Evolutionary conservation across 257 asterid species (phyloP).

Genomic region (Rhazya stricta): DNA sequence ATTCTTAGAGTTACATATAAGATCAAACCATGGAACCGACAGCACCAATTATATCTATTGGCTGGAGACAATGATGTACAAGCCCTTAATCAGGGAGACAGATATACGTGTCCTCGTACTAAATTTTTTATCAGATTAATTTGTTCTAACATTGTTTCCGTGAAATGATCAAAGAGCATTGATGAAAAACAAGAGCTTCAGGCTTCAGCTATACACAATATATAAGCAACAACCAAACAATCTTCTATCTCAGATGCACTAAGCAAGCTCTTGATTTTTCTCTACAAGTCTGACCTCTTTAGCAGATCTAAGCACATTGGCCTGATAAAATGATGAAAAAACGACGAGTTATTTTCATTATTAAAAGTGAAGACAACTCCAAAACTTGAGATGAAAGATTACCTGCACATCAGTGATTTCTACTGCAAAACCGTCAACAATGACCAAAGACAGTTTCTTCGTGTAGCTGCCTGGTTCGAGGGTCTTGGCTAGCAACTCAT

Average conservation of each 20-base stretch:
- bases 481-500: constrained; percentile 49
- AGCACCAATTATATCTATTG: neutral
- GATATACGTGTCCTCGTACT: neutral
- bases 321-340: neutral
- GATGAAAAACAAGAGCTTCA: neutral
- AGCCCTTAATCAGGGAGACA: too few relatives aligned
- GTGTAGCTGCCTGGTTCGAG: constrained; percentile 56
- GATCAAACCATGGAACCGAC: neutral
- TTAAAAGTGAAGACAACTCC: neutral
- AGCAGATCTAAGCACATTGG: constrained; percentile 68
- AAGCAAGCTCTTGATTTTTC: constrained; percentile 70
- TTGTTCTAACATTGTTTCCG: neutral
- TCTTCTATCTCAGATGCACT: neutral
- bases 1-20: neutral
- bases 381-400: neutral
- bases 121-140: neutral
- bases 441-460: constrained; percentile 71
- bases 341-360: neutral
- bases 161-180: neutral
- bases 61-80: neutral
- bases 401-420: constrained; percentile 76
- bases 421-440: constrained; percentile 85
- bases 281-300: constrained; percentile 80
- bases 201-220: neutral
- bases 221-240: neutral